Base-by-base conservation (phyloP, 2,329 filamentous ascomycete species). In the Elsinoe arachidis region DNA sequence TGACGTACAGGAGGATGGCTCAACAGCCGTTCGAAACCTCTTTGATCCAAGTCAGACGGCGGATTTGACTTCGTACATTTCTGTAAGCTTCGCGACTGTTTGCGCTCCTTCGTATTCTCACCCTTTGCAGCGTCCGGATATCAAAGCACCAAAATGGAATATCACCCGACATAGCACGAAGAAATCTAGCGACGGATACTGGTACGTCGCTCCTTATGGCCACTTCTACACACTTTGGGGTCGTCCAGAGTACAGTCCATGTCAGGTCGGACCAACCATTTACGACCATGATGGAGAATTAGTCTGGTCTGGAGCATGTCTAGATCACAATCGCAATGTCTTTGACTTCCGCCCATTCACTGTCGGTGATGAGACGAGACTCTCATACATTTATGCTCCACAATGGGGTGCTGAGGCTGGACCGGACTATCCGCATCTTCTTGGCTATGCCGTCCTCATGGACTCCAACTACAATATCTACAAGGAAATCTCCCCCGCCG, bases 221-320 rank as follows among this genome's bases (percentile, higher is more conserved):
- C 12, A 47, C 15, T 12, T 44, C 14, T 11, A n/a, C 11, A 21
- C 17, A 9, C 41, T 35, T 10, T 14, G 14, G 14, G 55, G 33
- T 3, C 39, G 38, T 5, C 19, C 11, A 19, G 38, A 41, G 15
- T 37, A 35, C 17, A 15, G 17, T n/a, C 55, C 55, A 23, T 56
- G 55, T 23, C 39, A 47, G 10, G 41, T 38, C n/a, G 55, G 55
- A 14, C 55, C 55, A 11, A 17, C n/a, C 15, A 56, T 56, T 15
- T 56, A 56, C 30, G 55, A 56, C 35, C 21, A 19, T 9, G 39
- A 47, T 47, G 55, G 55, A 2, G 55, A 49, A 15, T 30, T 56
- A 9, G 55, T 56, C 12, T 56, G 55, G 55, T 30, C 55, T 5
- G 55, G 55, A 3, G 39, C 55, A n/a, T 56, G 55, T n/a, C 9